Conservation (phyloP, 352 stramenopile species). For the Nothophytophthora sp. region DNA sequence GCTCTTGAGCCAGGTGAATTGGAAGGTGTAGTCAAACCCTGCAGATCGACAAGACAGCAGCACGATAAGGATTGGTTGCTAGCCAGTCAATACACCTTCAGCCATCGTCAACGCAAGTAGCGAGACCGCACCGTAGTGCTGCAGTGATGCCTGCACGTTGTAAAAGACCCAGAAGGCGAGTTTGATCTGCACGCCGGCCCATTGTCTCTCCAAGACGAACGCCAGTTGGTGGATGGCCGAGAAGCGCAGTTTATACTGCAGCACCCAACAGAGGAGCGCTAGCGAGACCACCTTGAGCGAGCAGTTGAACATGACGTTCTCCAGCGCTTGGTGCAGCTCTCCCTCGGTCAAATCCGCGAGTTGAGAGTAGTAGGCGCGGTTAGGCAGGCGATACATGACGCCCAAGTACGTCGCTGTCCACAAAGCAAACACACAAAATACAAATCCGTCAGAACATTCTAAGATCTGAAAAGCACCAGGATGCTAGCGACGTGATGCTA, state of each 20-base stretch:
- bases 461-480: background rate
- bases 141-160: constrained; percentile 20
- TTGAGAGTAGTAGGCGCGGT: constrained; percentile 22
- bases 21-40: constrained; percentile 26
- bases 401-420: constrained; percentile 22
- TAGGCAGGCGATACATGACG: constrained; percentile 20
- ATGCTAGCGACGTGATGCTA: background rate
- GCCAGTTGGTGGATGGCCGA: constrained; percentile 26
- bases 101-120: background rate
- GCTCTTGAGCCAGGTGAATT: constrained; percentile 19
- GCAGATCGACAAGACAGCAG: too few relatives aligned
- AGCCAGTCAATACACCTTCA: background rate
- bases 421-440: background rate
- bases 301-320: constrained; percentile 21
- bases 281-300: constrained; percentile 17
- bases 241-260: constrained; percentile 10
- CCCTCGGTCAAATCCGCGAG: constrained; percentile 12
- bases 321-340: constrained; percentile 11
- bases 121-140: constrained; percentile 20
- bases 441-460: background rate
- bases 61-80: too few relatives aligned
- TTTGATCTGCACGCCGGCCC: constrained; percentile 16
- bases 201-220: constrained; percentile 33
- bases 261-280: constrained; percentile 2
- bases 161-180: constrained; percentile 40